These are phyloP conservation scores for Physcia stellaris DNA, from an alignment of 495 filamentous ascomycete species.

Conservation along the genomic window DNA sequence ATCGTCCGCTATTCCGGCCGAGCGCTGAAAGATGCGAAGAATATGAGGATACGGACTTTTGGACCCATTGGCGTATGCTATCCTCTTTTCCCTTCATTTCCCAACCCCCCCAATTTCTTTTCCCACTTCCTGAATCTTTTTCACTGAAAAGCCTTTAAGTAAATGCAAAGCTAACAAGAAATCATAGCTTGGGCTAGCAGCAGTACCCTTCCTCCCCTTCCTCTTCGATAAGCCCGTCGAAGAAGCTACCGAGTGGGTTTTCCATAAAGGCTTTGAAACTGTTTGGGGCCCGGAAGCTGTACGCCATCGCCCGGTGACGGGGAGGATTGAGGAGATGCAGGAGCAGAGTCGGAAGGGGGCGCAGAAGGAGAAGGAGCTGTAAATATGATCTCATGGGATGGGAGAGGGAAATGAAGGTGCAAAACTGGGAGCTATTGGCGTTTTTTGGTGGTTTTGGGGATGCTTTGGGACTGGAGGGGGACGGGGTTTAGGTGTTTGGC, in stretches of 20 bases:
- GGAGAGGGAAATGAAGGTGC: too few species aligned
- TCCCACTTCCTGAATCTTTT: too few species aligned
- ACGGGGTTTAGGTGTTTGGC: too few species aligned
- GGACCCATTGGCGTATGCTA: constrained; percentile 82
- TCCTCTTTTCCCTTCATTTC: too few species aligned
- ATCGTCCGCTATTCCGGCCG: constrained; percentile 75
- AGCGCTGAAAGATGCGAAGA: constrained; percentile 71
- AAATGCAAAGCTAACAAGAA: constrained; percentile 2
- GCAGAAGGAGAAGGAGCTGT: constrained; percentile 17
- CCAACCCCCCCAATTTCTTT: too few species aligned
- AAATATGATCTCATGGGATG: too few species aligned
- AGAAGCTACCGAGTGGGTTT: constrained; percentile 74
- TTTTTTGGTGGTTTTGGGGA: too few species aligned
- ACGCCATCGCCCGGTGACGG: constrained; percentile 11
- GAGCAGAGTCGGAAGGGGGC: constrained; percentile 8
- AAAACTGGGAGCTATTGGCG: too few species aligned
- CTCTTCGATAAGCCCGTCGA: constrained; percentile 92
- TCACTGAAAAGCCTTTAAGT: too few species aligned
- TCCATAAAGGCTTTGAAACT: constrained; percentile 61
- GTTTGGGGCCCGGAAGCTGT: constrained; percentile 53
- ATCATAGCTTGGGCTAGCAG: constrained; percentile 56
- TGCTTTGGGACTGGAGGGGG: too few species aligned
- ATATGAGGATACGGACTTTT: constrained; percentile 59
- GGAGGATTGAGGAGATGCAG: constrained; percentile 6
- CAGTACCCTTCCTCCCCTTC: constrained; percentile 79